phyloP scores from a whole-genome alignment of 2,329 filamentous ascomycete species.

The Elsinoe arachidis region DNA sequence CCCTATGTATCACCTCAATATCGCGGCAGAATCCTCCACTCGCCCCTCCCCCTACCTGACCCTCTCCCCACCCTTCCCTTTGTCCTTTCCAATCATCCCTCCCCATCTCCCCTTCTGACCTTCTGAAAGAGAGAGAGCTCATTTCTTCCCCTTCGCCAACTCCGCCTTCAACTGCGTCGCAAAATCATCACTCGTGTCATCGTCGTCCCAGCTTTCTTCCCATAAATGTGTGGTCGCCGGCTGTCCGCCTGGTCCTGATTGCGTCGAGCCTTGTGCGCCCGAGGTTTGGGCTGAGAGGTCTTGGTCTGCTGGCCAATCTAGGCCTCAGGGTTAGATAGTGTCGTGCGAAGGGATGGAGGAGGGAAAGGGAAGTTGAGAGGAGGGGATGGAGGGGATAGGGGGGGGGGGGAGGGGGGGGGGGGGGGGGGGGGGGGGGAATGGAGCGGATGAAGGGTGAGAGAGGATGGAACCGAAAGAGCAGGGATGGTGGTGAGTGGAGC shows the following conservation, averaged over 20 bases:
- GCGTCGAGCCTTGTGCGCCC: slow-evolving; percentile 46
- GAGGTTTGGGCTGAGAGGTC: slow-evolving; percentile 43
- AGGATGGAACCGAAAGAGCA: neutral
- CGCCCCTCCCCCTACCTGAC: neutral
- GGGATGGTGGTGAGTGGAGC: neutral
- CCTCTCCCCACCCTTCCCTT: neutral
- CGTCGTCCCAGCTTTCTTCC: slow-evolving; percentile 99
- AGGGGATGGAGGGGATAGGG: neutral
- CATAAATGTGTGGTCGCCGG: slow-evolving; percentile 60
- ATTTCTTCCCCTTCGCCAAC: slow-evolving; percentile 8
- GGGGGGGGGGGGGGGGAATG: neutral
- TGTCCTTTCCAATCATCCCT: no score
- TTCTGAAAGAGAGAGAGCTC: neutral
- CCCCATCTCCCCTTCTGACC: neutral
- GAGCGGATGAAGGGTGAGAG: neutral
- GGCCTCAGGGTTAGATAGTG: no score
- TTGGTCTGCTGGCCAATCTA: slow-evolving; percentile 91
- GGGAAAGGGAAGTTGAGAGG: neutral
- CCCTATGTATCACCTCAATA: no score
- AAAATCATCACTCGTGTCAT: slow-evolving; percentile 95
- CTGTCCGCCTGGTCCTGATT: slow-evolving; percentile 5
- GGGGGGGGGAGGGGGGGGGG: neutral
- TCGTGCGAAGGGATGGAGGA: neutral
- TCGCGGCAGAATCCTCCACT: no score
- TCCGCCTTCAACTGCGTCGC: slow-evolving; percentile 84